A percentile compares a stretch with the other conserved stretches of the same genome.
These are phyloP conservation scores for Pulveroboletus sp. DNA, from an alignment of 768 basidiomycete species.

Conservation along the genomic window DNA sequence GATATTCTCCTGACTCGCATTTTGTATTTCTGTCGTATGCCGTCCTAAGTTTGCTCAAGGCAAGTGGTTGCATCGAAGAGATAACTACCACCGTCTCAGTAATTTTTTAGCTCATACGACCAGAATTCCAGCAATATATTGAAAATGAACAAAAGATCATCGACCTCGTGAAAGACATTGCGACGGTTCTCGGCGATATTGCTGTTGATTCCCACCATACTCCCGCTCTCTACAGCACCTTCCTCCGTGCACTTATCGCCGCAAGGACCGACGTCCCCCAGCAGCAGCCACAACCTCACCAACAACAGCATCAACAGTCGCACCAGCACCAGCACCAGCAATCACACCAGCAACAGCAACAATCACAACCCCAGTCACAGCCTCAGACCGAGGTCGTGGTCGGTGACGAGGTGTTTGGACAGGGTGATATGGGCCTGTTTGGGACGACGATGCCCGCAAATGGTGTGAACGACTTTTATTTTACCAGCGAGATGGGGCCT, in stretches of 20 bases:
- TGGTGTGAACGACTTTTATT: slow-evolving; percentile 52
- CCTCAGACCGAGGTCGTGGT: slow-evolving; percentile 16
- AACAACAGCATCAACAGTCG: slow-evolving; percentile 6
- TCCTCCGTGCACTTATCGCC: slow-evolving; percentile 72
- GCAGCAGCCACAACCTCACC: slow-evolving; percentile 1
- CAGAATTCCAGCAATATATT: slow-evolving; percentile 74
- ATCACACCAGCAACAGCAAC: slow-evolving; percentile 14
- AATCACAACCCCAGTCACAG: slow-evolving; percentile 15
- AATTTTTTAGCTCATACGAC: slow-evolving; percentile 64
- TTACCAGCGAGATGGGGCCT: slow-evolving; percentile 81
- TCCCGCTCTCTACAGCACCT: slow-evolving; percentile 82
- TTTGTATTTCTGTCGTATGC: slow-evolving; percentile 94
- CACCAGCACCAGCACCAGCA: slow-evolving; percentile 21
- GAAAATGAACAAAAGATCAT: slow-evolving; percentile 71
- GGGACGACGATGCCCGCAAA: slow-evolving; percentile 19
- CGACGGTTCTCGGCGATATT: slow-evolving; percentile 69
- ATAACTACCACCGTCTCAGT: slow-evolving; percentile 9
- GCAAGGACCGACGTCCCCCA: slow-evolving; percentile 37
- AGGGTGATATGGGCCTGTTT: slow-evolving; percentile 29
- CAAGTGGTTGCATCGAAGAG: slow-evolving; percentile 28
- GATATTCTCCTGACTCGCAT: slow-evolving; percentile 84
- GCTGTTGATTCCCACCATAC: slow-evolving; percentile 81
- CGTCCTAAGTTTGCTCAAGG: slow-evolving; percentile 88
- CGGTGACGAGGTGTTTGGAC: slow-evolving; percentile 15
- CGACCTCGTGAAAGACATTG: slow-evolving; percentile 71